These are phyloP conservation scores for Fraxinus quadrangulata DNA, from an alignment of 257 asterid species.

Conservation along the genomic window DNA sequence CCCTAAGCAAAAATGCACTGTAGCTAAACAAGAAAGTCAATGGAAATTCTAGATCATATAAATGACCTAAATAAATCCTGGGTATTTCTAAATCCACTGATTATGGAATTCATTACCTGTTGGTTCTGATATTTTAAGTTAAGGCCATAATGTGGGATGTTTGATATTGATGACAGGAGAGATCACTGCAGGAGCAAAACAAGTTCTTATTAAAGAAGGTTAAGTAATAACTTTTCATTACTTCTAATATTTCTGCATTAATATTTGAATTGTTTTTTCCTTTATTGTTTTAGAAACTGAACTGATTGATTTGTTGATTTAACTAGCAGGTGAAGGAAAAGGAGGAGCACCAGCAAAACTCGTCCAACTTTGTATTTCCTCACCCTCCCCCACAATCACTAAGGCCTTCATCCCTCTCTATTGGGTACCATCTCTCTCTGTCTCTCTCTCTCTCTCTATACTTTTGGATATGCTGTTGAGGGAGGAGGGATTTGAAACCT, in stretches of 20 bases:
- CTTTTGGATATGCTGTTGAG: neutral
- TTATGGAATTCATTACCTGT: neutral
- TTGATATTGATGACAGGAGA: conserved; percentile 51
- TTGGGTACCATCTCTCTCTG: conserved; percentile 36
- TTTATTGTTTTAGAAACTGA: too few relatives aligned
- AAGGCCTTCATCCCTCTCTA: conserved; percentile 32
- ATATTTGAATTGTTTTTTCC: too few relatives aligned
- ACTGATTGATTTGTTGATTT: neutral
- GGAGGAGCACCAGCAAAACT: conserved; percentile 29
- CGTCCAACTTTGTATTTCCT: conserved; percentile 20
- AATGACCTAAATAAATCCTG: too few relatives aligned
- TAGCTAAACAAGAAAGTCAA: neutral
- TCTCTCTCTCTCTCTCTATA: conserved; percentile 3
- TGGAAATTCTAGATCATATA: too few relatives aligned
- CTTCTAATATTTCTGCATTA: neutral
- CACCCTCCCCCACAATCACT: conserved; percentile 27
- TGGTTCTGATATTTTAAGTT: too few relatives aligned
- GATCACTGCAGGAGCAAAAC: conserved; percentile 56
- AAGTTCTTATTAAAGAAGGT: conserved; percentile 59
- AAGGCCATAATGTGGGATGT: neutral
- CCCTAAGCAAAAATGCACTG: neutral
- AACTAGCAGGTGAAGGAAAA: conserved; percentile 47
- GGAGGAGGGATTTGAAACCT: neutral
- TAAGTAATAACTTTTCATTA: neutral
- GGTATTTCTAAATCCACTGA: neutral